These are phyloP conservation scores for Apophysomyces elegans DNA, from an alignment of 371 early-diverging fungal species.

Conservation along the genomic window DNA sequence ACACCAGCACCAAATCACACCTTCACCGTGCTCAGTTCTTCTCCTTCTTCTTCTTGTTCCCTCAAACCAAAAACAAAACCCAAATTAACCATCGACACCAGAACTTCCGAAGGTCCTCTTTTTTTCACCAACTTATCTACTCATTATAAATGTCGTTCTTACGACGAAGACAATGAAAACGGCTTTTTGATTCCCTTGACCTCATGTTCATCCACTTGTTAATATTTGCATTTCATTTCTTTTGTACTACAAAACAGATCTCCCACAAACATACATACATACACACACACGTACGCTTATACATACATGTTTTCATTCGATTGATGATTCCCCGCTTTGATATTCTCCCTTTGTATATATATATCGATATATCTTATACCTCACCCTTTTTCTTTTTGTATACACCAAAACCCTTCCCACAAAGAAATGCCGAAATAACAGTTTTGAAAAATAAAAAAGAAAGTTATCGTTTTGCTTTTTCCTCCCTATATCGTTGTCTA, in stretches of 20 bases:
- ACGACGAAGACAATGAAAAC: conserved; percentile 28
- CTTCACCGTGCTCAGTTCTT: neutral
- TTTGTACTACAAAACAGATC: conserved; percentile 3
- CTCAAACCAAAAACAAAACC: conserved; percentile 13
- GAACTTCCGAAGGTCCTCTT: conserved; percentile 25
- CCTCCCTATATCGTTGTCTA: too few species aligned
- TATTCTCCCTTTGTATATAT: too few species aligned
- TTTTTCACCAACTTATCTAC: conserved; percentile 39
- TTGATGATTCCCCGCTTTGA: too few species aligned
- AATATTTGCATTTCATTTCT: conserved; percentile 3
- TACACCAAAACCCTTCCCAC: too few species aligned
- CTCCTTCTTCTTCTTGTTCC: neutral
- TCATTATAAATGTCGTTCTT: conserved; percentile 27
- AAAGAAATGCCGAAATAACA: too few species aligned
- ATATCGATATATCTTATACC: too few species aligned
- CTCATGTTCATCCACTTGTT: conserved; percentile 4
- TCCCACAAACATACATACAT: neutral
- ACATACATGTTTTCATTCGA: neutral
- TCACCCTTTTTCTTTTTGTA: too few species aligned
- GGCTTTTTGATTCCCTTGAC: conserved; percentile 28
- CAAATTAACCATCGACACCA: conserved; percentile 36
- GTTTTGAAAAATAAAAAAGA: too few species aligned
- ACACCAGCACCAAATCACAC: conserved; percentile 17
- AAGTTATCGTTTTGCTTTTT: too few species aligned
- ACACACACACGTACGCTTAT: neutral